A percentile compares a stretch with the other conserved stretches of the same genome.
Conservation (phyloP, 805 yeast species). For the Cyberlindnera nakhonratchasimensis region DNA sequence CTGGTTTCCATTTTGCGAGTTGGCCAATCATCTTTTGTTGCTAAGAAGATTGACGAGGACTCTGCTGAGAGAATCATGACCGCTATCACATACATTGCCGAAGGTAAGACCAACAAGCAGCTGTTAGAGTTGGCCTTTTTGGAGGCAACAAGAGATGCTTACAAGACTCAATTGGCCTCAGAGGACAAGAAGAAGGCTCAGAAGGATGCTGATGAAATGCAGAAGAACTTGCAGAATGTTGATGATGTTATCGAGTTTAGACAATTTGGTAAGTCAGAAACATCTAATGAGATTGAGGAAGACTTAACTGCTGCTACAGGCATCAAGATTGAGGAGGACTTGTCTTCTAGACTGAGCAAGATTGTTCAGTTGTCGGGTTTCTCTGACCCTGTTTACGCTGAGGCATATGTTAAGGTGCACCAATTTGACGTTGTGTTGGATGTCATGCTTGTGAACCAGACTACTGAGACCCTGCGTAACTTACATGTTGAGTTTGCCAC, state of each 20-base stretch:
- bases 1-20: constrained; percentile 89
- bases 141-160: constrained; percentile 85
- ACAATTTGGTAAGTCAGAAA: constrained; percentile 56
- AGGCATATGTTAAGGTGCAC: constrained; percentile 92
- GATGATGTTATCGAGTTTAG: constrained; percentile 79
- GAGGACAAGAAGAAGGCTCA: constrained; percentile 58
- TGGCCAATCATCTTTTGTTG: constrained; percentile 69
- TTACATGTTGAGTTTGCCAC: constrained; percentile 94
- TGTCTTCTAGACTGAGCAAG: constrained; percentile 78
- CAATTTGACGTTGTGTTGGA: constrained; percentile 95
- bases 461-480: constrained; percentile 85
- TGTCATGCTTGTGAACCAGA: constrained; percentile 91
- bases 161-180: constrained; percentile 60
- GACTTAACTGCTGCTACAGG: constrained; percentile 58
- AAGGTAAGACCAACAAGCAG: constrained; percentile 46
- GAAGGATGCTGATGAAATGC: constrained; percentile 52
- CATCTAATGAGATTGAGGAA: constrained; percentile 48
- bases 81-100: constrained; percentile 78
- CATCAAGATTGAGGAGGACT: constrained; percentile 49
- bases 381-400: constrained; percentile 97
- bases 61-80: constrained; percentile 90
- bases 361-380: constrained; percentile 96
- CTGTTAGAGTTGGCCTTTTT: constrained; percentile 66
- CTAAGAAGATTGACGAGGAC: constrained; percentile 88
- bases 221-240: constrained; percentile 65